Evolutionary conservation across 2,329 filamentous ascomycete genomes (phyloP).

Genomic region (Xylariaceae sp.): DNA sequence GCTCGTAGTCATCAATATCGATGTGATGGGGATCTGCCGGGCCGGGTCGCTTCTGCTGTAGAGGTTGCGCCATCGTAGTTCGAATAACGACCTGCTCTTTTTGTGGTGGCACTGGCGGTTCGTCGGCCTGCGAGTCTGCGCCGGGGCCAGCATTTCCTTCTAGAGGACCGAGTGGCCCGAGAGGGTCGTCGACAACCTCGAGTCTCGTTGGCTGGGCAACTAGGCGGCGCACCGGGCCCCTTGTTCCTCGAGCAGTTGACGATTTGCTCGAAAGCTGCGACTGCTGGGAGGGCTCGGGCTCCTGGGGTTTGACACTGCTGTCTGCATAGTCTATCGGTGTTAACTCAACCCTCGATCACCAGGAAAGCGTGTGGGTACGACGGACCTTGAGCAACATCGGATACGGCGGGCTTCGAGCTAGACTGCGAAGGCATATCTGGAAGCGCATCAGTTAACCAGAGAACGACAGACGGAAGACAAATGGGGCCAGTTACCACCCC

Average conservation of each 20-base stretch:
- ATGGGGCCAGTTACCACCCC: slow-evolving; percentile 38
- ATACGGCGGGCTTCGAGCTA: slow-evolving; percentile 29
- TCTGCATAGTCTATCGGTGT: slow-evolving; percentile 19
- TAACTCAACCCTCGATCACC: slow-evolving; percentile 4
- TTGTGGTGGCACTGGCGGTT: slow-evolving; percentile 64
- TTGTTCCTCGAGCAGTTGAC: slow-evolving; percentile 24
- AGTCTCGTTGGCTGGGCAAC: slow-evolving; percentile 73
- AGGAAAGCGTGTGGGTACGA: background rate
- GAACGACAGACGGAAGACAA: slow-evolving; percentile 9
- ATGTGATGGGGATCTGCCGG: slow-evolving; percentile 60
- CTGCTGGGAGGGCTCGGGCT: slow-evolving; percentile 31
- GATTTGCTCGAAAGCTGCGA: slow-evolving; percentile 32
- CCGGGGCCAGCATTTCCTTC: slow-evolving; percentile 43
- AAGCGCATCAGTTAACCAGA: slow-evolving; percentile 17
- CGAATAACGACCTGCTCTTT: slow-evolving; percentile 63
- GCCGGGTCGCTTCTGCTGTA: slow-evolving; percentile 40
- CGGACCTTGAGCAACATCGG: slow-evolving; percentile 27
- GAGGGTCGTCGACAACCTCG: slow-evolving; percentile 70
- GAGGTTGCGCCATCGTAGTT: slow-evolving; percentile 50
- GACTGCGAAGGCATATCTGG: slow-evolving; percentile 42
- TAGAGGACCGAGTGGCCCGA: slow-evolving; percentile 71
- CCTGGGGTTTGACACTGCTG: slow-evolving; percentile 25
- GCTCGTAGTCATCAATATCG: slow-evolving; percentile 62
- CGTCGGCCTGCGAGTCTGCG: slow-evolving; percentile 36
- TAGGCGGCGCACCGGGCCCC: slow-evolving; percentile 50